Conservation (phyloP, 2,329 filamentous ascomycete species). For the Sclerotinia subarctica region DNA sequence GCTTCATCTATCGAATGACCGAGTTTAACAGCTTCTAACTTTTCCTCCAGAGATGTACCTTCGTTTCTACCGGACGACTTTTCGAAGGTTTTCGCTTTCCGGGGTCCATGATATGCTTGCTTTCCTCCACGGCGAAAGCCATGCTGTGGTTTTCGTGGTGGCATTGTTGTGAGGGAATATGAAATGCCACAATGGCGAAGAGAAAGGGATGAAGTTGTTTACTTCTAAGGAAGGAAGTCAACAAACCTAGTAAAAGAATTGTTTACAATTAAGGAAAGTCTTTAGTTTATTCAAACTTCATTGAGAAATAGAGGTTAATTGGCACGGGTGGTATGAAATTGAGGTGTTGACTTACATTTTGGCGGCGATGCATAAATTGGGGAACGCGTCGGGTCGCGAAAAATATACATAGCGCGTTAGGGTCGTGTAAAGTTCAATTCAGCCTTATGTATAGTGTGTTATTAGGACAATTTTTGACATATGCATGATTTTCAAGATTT, state of each 20-base stretch:
- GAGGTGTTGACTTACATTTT: neutral
- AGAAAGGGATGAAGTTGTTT: neutral
- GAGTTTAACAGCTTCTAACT: slow-evolving; percentile 78
- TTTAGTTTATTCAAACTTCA: neutral
- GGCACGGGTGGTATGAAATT: neutral
- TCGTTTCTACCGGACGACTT: slow-evolving; percentile 73
- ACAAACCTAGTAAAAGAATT: slow-evolving; percentile 36
- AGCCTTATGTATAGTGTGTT: slow-evolving; percentile 3
- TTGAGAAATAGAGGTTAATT: neutral
- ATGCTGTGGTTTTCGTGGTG: slow-evolving; percentile 61
- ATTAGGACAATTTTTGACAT: neutral
- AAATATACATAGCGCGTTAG: slow-evolving; percentile 3
- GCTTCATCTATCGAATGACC: slow-evolving; percentile 89
- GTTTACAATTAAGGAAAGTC: neutral
- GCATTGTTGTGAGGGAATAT: slow-evolving; percentile 44
- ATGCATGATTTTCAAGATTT: no score
- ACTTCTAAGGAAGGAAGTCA: slow-evolving; percentile 20
- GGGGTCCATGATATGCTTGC: slow-evolving; percentile 65
- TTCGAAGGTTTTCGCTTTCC: slow-evolving; percentile 72
- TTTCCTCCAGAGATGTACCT: slow-evolving; percentile 88
- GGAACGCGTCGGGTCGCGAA: slow-evolving; percentile 17
- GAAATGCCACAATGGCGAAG: slow-evolving; percentile 8
- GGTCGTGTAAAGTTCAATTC: slow-evolving; percentile 14
- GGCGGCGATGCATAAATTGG: slow-evolving; percentile 1
- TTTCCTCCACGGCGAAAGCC: slow-evolving; percentile 67